A percentile compares a stretch with the other conserved stretches of the same genome.
phyloP scores from a whole-genome alignment of 331 rosid species.

The Dryas integrifolia region DNA sequence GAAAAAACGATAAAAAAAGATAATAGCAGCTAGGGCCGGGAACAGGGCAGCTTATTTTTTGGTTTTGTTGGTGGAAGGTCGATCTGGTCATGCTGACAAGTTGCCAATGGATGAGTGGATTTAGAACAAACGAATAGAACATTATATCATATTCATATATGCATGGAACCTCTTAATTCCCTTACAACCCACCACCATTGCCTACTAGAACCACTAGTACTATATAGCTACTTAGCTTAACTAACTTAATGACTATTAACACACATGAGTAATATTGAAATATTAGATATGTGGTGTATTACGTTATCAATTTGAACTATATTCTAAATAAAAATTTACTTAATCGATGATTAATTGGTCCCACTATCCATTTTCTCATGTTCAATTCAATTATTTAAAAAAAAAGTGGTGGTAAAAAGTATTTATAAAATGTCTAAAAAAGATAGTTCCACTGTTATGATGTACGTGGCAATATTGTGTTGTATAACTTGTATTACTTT shows the following conservation, averaged over 20 bases:
- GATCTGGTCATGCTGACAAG: conserved; percentile 36
- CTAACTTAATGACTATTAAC: too few species aligned
- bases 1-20: conserved; percentile 17
- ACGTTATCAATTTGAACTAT: too few species aligned
- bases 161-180: conserved; percentile 25
- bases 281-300: too few species aligned
- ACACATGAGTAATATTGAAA: too few species aligned
- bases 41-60: background rate
- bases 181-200: too few species aligned
- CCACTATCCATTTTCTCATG: background rate
- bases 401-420: too few species aligned
- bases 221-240: too few species aligned
- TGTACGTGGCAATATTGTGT: too few species aligned
- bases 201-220: conserved; percentile 18
- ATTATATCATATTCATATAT: background rate
- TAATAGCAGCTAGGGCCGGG: background rate
- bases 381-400: too few species aligned
- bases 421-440: too few species aligned
- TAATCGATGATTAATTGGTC: background rate
- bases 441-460: too few species aligned
- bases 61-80: conserved; percentile 27
- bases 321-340: background rate
- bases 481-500: too few species aligned
- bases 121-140: conserved; percentile 56
- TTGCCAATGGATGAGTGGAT: conserved; percentile 33